Conservation (phyloP, 179 eudicot genomes). For the Heliamphora pulchella region DNA sequence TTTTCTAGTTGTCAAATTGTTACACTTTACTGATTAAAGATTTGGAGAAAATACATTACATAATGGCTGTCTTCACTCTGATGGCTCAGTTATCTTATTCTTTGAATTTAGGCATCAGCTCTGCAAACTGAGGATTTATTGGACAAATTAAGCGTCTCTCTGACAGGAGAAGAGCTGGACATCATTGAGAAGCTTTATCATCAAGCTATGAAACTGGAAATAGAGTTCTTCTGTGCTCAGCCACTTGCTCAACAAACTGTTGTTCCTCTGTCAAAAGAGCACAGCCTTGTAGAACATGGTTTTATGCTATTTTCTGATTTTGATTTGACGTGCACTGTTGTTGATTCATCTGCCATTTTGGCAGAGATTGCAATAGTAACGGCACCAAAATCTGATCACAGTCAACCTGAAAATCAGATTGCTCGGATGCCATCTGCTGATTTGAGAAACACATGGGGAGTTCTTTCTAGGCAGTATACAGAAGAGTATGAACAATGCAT, state of each 20-base stretch:
- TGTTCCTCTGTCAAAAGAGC: slow-evolving; percentile 57
- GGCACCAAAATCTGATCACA: slow-evolving; percentile 68
- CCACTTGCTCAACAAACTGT: slow-evolving; percentile 57
- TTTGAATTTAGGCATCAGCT: slow-evolving; percentile 54
- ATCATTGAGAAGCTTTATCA: slow-evolving; percentile 82
- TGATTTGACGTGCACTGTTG: slow-evolving; percentile 95
- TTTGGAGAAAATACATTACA: slow-evolving; percentile 8
- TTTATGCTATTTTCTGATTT: slow-evolving; percentile 74
- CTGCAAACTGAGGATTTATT: slow-evolving; percentile 73
- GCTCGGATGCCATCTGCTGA: slow-evolving; percentile 60
- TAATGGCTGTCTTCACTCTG: slow-evolving; percentile 6
- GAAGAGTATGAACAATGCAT: slow-evolving; percentile 84
- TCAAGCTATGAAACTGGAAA: slow-evolving; percentile 88
- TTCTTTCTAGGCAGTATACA: slow-evolving; percentile 68
- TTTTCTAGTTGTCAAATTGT: slow-evolving; percentile 5
- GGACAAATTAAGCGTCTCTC: slow-evolving; percentile 76
- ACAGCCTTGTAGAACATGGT: slow-evolving; percentile 34
- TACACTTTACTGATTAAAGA: slow-evolving; percentile 6
- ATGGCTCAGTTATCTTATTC: slow-evolving; percentile 14
- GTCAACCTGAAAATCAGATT: slow-evolving; percentile 46
- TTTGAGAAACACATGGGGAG: slow-evolving; percentile 65
- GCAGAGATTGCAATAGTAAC: slow-evolving; percentile 85
- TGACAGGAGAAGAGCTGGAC: slow-evolving; percentile 92
- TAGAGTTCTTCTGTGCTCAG: slow-evolving; percentile 77
- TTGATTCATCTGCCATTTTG: slow-evolving; percentile 89